Evolutionary conservation across 768 basidiomycete species (phyloP).

Genomic region (Mycena galericulata): DNA sequence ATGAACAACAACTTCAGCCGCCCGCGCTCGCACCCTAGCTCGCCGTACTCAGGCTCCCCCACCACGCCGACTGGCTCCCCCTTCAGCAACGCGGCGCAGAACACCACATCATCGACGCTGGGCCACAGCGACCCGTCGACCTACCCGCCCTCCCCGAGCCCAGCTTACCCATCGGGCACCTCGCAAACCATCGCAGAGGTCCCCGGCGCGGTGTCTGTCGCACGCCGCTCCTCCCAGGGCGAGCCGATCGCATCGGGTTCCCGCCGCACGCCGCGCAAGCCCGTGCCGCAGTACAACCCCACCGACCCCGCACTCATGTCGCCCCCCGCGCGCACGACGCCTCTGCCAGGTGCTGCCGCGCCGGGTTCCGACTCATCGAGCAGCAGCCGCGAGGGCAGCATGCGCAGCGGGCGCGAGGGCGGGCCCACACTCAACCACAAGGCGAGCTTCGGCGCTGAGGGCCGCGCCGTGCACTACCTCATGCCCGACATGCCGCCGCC

Average conservation of each 20-base stretch:
- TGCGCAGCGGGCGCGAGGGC: conserved; percentile 23
- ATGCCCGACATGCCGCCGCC: conserved; percentile 68
- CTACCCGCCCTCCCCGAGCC: conserved; percentile 36
- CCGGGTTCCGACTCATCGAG: conserved; percentile 13
- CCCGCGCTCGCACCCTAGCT: conserved; percentile 35
- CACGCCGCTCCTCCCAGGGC: conserved; percentile 15
- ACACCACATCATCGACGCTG: conserved; percentile 31
- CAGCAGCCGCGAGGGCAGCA: conserved; percentile 30
- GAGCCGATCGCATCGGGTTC: conserved; percentile 4
- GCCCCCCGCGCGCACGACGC: conserved; percentile 22
- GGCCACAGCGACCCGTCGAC: conserved; percentile 45
- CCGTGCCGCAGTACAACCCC: conserved; percentile 66
- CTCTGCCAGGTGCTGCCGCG: conserved; percentile 2
- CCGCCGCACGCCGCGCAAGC: conserved; percentile 60
- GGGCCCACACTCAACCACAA: conserved; percentile 50
- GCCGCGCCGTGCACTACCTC: conserved; percentile 64
- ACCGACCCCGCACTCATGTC: conserved; percentile 38
- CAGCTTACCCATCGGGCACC: conserved; percentile 46
- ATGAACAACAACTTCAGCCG: conserved; percentile 38
- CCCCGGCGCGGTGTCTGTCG: neutral
- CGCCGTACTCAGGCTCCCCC: conserved; percentile 27
- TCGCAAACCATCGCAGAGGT: conserved; percentile 1
- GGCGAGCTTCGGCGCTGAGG: conserved; percentile 58
- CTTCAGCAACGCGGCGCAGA: conserved; percentile 11
- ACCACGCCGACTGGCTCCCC: conserved; percentile 10